Conservation (phyloP, 768 basidiomycete species). For the Leccinum imitatum region DNA sequence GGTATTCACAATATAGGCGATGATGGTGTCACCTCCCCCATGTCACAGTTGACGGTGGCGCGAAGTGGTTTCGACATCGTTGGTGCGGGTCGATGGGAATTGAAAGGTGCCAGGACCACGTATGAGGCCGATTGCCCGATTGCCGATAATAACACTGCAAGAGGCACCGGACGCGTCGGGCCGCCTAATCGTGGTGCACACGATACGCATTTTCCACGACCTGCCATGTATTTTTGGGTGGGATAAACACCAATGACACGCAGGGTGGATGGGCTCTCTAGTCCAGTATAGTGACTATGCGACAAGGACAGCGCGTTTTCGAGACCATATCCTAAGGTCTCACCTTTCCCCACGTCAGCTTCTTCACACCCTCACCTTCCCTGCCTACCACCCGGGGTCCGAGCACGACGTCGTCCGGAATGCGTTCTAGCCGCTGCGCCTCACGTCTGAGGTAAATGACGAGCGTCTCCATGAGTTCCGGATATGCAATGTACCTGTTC, state of each 20-base stretch:
- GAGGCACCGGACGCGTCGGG: slow-evolving; percentile 1
- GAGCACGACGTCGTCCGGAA: slow-evolving; percentile 43
- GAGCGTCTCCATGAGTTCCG: slow-evolving; percentile 69
- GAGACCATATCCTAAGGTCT: slow-evolving; percentile 13
- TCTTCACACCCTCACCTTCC: slow-evolving; percentile 33
- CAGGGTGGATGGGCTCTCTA: slow-evolving; percentile 1
- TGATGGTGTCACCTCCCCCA: slow-evolving; percentile 48
- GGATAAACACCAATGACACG: not conserved
- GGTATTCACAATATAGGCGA: not conserved
- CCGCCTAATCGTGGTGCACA: not conserved
- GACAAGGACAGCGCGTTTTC: slow-evolving; percentile 1
- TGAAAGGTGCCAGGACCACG: not conserved
- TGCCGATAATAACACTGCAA: not conserved
- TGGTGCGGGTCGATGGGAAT: not conserved
- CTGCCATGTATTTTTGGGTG: not conserved
- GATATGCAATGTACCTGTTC: slow-evolving; percentile 71
- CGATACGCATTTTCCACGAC: not conserved
- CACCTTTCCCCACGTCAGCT: slow-evolving; percentile 30
- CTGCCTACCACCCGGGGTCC: slow-evolving; percentile 34
- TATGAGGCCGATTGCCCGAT: not conserved
- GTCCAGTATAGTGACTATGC: not conserved
- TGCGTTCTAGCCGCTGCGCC: slow-evolving; percentile 59
- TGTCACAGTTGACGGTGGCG: slow-evolving; percentile 54
- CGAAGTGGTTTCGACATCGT: slow-evolving; percentile 25
- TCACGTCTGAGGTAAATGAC: slow-evolving; percentile 74